Evolutionary conservation across 192 early-diverging fungal genomes (phyloP), one percentile per base, ranked within the genome.

Genomic region (Gryganskiella cystojenkinii): DNA sequence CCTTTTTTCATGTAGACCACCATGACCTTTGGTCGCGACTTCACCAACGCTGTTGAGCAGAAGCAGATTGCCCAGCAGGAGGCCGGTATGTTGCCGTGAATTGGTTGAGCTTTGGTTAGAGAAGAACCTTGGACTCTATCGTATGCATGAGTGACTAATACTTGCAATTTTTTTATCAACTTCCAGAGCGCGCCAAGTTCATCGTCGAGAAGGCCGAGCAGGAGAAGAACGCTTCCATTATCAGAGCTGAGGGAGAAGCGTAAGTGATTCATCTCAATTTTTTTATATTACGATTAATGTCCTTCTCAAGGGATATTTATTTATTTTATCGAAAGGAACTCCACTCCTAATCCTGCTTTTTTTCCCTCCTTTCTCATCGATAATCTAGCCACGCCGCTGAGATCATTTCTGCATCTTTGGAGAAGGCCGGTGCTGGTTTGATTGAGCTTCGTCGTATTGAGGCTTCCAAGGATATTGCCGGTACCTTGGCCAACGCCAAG

Each of bases 31-130:
- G 95, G 98, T 84, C 95, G 93, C 64, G 98, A 99, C 73, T 99
- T 99, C 73, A 99, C 98, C 58, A 92, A 95, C 61, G 98, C 98
- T 49, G 98, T 99, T 61, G 97, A 98, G 83, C 93, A 96, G 79
- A 98, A 98, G 88, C 94, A 96, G 79, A 98, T 99, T 87, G 95
- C 98, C 45, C 97, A 99, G 74, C 98, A 99, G 86, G 98, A 98
- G 80, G 98, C 98, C 50, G 71, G 71, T 75, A 75, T 49, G 71
- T 61, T 31, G 19, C 6, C 28, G 22, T 19, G 40, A 13, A 40
- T 13, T 9, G 37, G 13, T 40, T 40, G 5, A n/a, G n/a, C n/a
- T n/a, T n/a, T n/a, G n/a, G n/a, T n/a, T n/a, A n/a, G n/a, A n/a
- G n/a, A n/a, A n/a, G n/a, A n/a, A n/a, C n/a, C n/a, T n/a, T 50